Evolutionary conservation across 768 basidiomycete genomes (phyloP), one percentile per base, ranked within the genome.

Genomic region (Rhodotorula babjevae): DNA sequence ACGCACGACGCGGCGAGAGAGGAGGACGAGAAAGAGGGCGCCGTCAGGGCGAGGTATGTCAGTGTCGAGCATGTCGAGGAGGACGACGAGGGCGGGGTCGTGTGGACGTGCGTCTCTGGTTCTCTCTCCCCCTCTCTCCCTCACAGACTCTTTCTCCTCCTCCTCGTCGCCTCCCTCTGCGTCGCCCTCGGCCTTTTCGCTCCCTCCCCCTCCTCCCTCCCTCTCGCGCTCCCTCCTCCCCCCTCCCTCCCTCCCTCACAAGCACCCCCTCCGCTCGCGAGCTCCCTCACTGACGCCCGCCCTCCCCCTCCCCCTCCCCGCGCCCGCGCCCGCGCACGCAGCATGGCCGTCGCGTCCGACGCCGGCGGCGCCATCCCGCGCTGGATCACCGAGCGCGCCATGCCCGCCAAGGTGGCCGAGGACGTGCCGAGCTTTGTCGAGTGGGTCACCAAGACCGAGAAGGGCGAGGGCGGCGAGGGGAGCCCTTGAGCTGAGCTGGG

Each of bases 341-440:
- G 64, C n/a, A 65, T 71, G 68, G 65, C 63, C 21, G 66, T 68
- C 31, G 25, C 64, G 4, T 63, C 59, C 19, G 44, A 65, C 23
- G 31, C 69, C 29, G 65, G 63, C 31, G 78, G 79, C 2, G 77
- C 74, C 61, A 79, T 82, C 31, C 81, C 81, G 4, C 76, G 73
- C n/a, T 76, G 77, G 57, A 63, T 82, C 29, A 80, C 78, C 50
- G 80, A 81, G 47, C 14, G 67, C 62, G 47, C 53, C 58, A 68
- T 66, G 71, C 80, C 81, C 0, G 62, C 53, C 27, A 79, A 77
- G 50, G 78, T 82, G n/a, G 68, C 79, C 3, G 80, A 80, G 67
- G 79, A 82, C 68, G 80, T 82, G 3, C 81, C 81, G 2, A 74
- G 74, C 27, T 81, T 81, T 72, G 44, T 82, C n/a, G 23, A 33